A percentile compares a stretch with the other conserved stretches of the same genome.
These are phyloP conservation scores for Claviceps sp. DNA, from an alignment of 2,329 filamentous ascomycete genomes.

Conservation along the genomic window DNA sequence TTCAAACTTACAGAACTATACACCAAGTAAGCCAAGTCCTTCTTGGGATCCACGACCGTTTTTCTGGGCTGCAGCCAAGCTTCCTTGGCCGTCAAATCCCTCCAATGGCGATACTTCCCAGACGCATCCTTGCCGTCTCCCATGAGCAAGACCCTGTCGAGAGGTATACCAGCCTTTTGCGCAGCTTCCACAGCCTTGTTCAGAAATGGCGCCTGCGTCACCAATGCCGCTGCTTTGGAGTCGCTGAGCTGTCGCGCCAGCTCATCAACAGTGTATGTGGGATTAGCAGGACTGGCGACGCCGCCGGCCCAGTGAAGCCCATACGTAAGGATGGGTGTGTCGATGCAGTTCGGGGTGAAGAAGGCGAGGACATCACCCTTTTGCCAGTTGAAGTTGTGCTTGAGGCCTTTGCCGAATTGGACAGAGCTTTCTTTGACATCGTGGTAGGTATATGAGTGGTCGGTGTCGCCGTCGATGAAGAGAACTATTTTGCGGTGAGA, in stretches of 20 bases:
- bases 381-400: constrained; percentile 60
- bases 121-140: constrained; percentile 52
- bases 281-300: constrained; percentile 73
- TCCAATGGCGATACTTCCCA: constrained; percentile 53
- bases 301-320: constrained; percentile 76
- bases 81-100: constrained; percentile 49
- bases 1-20: constrained; percentile 49
- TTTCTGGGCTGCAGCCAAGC: constrained; percentile 38
- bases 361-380: constrained; percentile 74
- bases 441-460: constrained; percentile 54
- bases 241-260: constrained; percentile 74
- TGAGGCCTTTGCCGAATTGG: constrained; percentile 70
- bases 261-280: constrained; percentile 72
- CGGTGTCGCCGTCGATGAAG: constrained; percentile 61
- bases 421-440: constrained; percentile 51
- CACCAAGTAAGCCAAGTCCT: constrained; percentile 71
- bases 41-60: constrained; percentile 49
- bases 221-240: constrained; percentile 58
- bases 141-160: constrained; percentile 61
- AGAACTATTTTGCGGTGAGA: constrained; percentile 44
- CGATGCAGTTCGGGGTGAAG: constrained; percentile 76
- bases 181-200: constrained; percentile 54
- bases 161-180: constrained; percentile 52
- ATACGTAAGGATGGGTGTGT: constrained; percentile 64
- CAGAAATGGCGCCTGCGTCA: constrained; percentile 59